Evolutionary conservation across 1,139 yeast genomes (phyloP), one percentile per base, ranked within the genome.

Genomic region (Pichia sp.): DNA sequence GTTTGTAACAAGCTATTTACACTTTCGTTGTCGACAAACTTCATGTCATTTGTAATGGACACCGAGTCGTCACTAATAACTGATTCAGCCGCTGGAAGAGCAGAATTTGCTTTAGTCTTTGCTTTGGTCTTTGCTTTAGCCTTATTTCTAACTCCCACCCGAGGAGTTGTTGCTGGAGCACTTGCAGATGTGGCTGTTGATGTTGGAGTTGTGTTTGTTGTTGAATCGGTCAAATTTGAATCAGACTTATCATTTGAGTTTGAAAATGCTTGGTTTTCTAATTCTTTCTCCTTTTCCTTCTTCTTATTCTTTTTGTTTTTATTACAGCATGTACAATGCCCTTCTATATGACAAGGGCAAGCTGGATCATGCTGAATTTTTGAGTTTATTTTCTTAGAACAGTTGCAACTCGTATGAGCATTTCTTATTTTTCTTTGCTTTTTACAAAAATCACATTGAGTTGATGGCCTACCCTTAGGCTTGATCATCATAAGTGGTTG

Each of bases 391-490:
- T 66, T 72, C 53, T 78, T 73, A 12, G 85, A 84, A 69, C 97
- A 90, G 8, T 80, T 71, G 65, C 97, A 89, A 44, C 77, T 68
- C 15, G 82, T 79, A 62, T 87, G 95, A 9, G 82, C 69, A 56
- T 82, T 79, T 57, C 82, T 84, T 52, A 73, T 64, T 62, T 83
- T 85, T 40, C 96, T 73, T 59, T 82, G 79, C 50, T 85, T 92
- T 52, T 92, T 80, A 63, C 97, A 90, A 62, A 86, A 95, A 40
- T 76, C 73, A 60, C 97, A 90, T 63, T 89, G 96, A 3, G 96
- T 82, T 0, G 96, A 81, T 1, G 98, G 98, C 48, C 98, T 73
- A 5, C 98, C 98, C 64, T 90, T 92, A 13, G 96, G 96, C 64
- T 90, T 90, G 65, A 92, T 90, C 87, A 85, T 84, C 62, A 87